Conservation (phyloP, 176 grass and related monocot species). For the Hyparrhenia diplandra region DNA sequence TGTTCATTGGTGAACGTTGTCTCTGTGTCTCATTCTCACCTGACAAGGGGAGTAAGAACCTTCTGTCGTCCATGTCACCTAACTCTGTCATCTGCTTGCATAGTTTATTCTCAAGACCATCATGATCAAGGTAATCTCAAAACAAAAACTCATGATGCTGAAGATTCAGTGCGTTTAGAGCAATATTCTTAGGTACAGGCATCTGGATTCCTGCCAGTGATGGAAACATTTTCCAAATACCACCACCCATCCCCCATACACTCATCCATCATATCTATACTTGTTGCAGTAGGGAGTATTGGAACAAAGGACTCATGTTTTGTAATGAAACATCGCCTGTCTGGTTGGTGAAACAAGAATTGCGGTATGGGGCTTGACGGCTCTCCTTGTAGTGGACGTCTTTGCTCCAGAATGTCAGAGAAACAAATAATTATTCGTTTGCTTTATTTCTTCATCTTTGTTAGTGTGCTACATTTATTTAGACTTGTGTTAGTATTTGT, state of each 20-base stretch:
- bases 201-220: neutral
- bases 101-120: no score
- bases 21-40: neutral
- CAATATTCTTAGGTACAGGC: neutral
- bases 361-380: neutral
- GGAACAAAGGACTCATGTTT: neutral
- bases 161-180: neutral
- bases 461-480: no score
- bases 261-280: neutral
- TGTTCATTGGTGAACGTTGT: neutral
- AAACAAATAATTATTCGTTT: no score
- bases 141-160: neutral
- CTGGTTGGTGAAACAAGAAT: neutral
- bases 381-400: no score
- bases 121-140: no score
- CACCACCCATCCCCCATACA: neutral
- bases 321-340: no score
- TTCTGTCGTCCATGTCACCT: neutral
- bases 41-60: neutral
- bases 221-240: neutral
- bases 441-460: no score
- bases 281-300: neutral
- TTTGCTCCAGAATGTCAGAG: no score
- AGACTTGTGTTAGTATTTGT: no score
- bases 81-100: neutral